Base-by-base conservation (phyloP, 495 filamentous ascomycete species). In the Pseudevernia furfuracea region DNA sequence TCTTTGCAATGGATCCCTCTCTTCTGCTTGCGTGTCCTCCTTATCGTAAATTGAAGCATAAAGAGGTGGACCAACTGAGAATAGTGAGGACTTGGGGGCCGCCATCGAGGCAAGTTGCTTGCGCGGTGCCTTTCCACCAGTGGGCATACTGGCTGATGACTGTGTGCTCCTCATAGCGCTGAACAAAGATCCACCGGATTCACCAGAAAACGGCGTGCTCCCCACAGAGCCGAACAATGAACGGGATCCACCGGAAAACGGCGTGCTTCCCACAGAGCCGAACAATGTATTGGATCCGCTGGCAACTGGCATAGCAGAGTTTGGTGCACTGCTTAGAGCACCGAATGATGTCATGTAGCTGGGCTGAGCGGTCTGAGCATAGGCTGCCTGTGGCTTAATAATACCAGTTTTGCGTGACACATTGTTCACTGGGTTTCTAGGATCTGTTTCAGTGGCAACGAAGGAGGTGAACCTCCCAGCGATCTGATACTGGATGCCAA, bases 401-500 rank as follows among this genome's bases (percentile, higher is more conserved):
- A 71, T 61, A 39, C 68, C 30, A 7, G 64, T 28, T 21, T 69
- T 32, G 3, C 66, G 39, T 34, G 36, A 34, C 8, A 25, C 30
- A 9, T 52, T 68, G 23, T 36, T 25, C 43, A 55, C 28, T 17
- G 25, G 6, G 14, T 62, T 61, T 28, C 71, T 66, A 21, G 72
- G 69, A 55, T 77, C 73, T 21, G 71, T 70, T 67, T 85, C 78
- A 17, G 89, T 77, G 8, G 88, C 87, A 6, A 90, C 85, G 62
- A 91, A 91, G 0, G 83, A 85, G 66, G 84, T 87, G 80, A 82
- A 87, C 68, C 85, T 88, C 1, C 85, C 82, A 6, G 80, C 83
- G 21, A 90, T 80, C 58, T 87, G 85, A 66, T 82, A 90, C 34
- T 79, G 74, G 43, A 84, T 78, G 0, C 88, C 87, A 0, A 90